phyloP scores from a whole-genome alignment of 2,329 filamentous ascomycete genomes.

The Biscogniauxia marginata region DNA sequence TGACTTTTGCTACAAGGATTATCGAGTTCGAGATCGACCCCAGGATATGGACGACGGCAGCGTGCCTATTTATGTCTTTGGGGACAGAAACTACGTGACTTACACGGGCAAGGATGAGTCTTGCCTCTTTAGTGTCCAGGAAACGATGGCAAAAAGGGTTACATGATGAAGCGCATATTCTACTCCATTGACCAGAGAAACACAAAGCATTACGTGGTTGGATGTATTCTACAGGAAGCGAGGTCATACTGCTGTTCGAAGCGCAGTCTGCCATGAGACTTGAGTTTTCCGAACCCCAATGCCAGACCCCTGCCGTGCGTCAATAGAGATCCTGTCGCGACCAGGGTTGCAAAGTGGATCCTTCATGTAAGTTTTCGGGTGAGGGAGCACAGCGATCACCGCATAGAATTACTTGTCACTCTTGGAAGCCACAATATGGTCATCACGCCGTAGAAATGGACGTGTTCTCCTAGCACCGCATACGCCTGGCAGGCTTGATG shows the following conservation, averaged over 20 bases:
- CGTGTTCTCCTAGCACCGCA: not conserved
- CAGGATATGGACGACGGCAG: constrained; percentile 19
- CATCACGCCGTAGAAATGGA: constrained; percentile 1
- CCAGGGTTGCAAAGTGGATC: constrained; percentile 12
- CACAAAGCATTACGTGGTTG: not conserved
- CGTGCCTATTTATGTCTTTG: constrained; percentile 22
- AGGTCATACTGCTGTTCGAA: not conserved
- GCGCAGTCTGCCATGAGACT: not conserved
- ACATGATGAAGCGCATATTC: not conserved
- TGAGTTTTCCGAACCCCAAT: constrained; percentile 4
- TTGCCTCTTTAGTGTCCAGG: constrained; percentile 7
- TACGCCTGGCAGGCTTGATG: not conserved
- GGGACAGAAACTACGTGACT: constrained; percentile 7
- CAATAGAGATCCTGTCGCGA: constrained; percentile 11
- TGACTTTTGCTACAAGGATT: constrained; percentile 14
- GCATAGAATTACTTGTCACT: constrained; percentile 3
- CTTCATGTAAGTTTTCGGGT: constrained; percentile 1
- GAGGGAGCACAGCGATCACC: not conserved
- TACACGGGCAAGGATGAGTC: constrained; percentile 11
- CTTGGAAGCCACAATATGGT: constrained; percentile 10
- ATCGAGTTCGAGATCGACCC: constrained; percentile 16
- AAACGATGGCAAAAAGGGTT: not conserved
- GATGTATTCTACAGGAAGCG: not conserved
- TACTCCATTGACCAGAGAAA: not conserved
- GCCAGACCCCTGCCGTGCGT: constrained; percentile 13